Percentiles rank a stretch among this genome's conserved stretches.
Conservation (phyloP, 805 yeast genomes). For the Tanozyma kutaoensis region DNA sequence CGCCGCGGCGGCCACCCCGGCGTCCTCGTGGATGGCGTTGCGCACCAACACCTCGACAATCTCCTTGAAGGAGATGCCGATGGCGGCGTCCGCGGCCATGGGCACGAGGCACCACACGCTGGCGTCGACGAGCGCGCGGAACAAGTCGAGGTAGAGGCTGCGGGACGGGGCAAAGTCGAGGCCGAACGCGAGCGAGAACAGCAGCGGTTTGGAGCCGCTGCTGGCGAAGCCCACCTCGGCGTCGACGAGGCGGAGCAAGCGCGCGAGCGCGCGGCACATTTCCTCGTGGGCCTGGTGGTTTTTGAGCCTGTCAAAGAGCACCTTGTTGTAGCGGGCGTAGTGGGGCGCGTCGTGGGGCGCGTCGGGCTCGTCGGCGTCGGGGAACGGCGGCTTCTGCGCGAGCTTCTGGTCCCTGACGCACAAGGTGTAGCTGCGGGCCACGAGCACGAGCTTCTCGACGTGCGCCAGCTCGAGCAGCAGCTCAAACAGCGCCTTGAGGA, state of each 20-base stretch:
- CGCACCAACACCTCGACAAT: slow-evolving; percentile 66
- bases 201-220: slow-evolving; percentile 13
- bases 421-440: slow-evolving; percentile 59
- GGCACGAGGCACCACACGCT: slow-evolving; percentile 50
- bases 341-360: background rate
- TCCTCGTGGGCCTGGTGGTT: slow-evolving; percentile 55
- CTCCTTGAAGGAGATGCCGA: slow-evolving; percentile 42
- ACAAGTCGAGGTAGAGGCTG: slow-evolving; percentile 40
- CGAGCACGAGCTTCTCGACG: slow-evolving; percentile 61
- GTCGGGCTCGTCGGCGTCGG: slow-evolving; percentile 11
- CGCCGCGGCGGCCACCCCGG: slow-evolving; percentile 50
- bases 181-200: slow-evolving; percentile 18
- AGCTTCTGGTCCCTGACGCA: slow-evolving; percentile 49
- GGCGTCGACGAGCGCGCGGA: slow-evolving; percentile 57
- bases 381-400: slow-evolving; percentile 58
- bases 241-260: slow-evolving; percentile 48
- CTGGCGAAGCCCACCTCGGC: slow-evolving; percentile 31
- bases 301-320: slow-evolving; percentile 28
- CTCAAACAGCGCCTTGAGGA: slow-evolving; percentile 49
- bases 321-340: slow-evolving; percentile 11
- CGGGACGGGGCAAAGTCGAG: slow-evolving; percentile 21
- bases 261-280: slow-evolving; percentile 44
- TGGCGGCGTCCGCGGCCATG: slow-evolving; percentile 14
- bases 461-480: slow-evolving; percentile 42
- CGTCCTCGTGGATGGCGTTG: slow-evolving; percentile 59